A percentile compares a stretch with the other conserved stretches of the same genome.
phyloP scores from a whole-genome alignment of 176 grass and related monocot genomes.

The Eleusine indica region DNA sequence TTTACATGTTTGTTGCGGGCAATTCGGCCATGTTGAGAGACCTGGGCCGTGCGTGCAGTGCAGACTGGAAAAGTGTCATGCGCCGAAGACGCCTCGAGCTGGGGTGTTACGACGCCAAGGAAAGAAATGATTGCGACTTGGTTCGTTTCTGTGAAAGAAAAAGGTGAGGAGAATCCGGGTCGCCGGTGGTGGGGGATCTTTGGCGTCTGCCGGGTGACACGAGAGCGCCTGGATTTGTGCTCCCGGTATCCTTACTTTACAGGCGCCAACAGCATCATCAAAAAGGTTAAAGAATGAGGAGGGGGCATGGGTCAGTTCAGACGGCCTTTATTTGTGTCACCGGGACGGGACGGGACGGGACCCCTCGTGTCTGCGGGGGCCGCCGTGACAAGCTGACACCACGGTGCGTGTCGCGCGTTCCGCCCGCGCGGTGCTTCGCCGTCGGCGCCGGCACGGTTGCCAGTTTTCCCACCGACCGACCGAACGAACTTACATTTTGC shows the following conservation, averaged over 20 bases:
- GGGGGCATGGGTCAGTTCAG: slow-evolving; percentile 27
- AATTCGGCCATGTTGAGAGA: background rate
- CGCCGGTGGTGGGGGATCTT: background rate
- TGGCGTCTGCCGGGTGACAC: slow-evolving; percentile 13
- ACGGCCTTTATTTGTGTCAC: background rate
- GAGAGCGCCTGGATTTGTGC: slow-evolving; percentile 54
- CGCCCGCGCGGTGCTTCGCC: background rate
- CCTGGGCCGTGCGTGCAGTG: background rate
- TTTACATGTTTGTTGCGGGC: background rate
- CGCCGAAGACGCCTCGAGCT: background rate
- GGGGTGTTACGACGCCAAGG: too few relatives aligned
- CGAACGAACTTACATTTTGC: background rate
- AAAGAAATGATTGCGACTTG: background rate
- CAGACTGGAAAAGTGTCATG: background rate
- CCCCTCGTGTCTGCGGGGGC: slow-evolving; percentile 9
- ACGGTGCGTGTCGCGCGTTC: background rate
- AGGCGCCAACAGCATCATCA: slow-evolving; percentile 23
- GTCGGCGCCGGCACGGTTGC: background rate
- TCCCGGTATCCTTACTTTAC: slow-evolving; percentile 17
- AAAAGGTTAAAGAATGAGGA: slow-evolving; percentile 21
- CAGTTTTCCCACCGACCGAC: background rate
- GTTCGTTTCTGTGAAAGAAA: background rate
- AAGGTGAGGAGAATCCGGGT: background rate
- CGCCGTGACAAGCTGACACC: slow-evolving; percentile 14
- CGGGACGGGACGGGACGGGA: background rate